Percentiles rank a stretch among this genome's conserved stretches.
phyloP scores from a whole-genome alignment of 257 asterid genomes.

The Solanum dulcamara region DNA sequence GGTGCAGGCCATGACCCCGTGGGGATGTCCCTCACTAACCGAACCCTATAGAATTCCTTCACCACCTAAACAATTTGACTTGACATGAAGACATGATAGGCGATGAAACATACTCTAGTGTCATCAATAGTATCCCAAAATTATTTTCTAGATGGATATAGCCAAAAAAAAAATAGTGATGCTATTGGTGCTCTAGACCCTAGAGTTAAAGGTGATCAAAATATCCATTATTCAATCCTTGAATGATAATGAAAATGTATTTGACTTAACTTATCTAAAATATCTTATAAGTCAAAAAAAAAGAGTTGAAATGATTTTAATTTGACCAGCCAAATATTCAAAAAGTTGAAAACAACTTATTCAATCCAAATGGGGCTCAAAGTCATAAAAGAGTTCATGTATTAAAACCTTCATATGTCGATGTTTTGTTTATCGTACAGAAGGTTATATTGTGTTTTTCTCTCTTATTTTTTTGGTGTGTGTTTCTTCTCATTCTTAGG shows the following conservation, averaged over 20 bases:
- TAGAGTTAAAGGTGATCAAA: neutral
- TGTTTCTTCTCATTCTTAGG: neutral
- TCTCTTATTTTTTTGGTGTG: too few relatives aligned
- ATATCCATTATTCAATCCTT: neutral
- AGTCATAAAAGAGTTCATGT: neutral
- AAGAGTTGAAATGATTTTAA: too few relatives aligned
- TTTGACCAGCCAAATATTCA: too few relatives aligned
- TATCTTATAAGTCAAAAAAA: too few relatives aligned
- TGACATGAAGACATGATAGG: neutral
- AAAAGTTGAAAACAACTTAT: too few relatives aligned
- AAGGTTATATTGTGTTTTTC: too few relatives aligned
- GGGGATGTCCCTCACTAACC: slow-evolving; percentile 17
- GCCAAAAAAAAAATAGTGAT: neutral
- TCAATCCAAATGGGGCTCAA: too few relatives aligned
- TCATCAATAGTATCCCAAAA: neutral
- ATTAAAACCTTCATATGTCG: neutral
- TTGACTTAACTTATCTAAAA: too few relatives aligned
- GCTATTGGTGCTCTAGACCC: neutral
- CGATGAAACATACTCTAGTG: neutral
- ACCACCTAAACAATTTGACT: slow-evolving; percentile 9
- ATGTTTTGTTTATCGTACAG: too few relatives aligned
- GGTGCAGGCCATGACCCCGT: slow-evolving; percentile 9
- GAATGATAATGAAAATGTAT: too few relatives aligned
- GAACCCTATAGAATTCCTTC: neutral
- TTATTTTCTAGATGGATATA: neutral